These are phyloP conservation scores for Podaxis rugospora DNA, from an alignment of 768 basidiomycete genomes.

Conservation along the genomic window DNA sequence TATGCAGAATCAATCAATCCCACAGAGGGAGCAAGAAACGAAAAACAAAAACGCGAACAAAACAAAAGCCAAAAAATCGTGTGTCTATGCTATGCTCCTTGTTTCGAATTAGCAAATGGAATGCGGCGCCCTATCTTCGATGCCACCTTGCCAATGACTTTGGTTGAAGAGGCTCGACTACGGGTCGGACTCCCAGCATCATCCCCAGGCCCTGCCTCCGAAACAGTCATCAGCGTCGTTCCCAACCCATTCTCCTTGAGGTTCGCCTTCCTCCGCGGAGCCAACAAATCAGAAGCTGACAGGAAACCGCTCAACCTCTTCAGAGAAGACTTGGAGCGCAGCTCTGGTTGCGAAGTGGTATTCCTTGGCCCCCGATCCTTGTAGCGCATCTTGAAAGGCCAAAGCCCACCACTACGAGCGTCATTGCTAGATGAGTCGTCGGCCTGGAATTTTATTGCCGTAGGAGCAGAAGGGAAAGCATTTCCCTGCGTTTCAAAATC, in stretches of 20 bases:
- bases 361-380: not conserved
- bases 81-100: not conserved
- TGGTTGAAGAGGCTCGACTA: not conserved
- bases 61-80: not conserved
- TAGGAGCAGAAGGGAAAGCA: not conserved
- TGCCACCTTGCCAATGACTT: not conserved
- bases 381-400: not conserved
- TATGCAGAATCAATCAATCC: not conserved
- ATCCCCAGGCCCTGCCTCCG: not conserved
- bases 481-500: constrained; percentile 5
- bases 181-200: not conserved
- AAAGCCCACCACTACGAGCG: not conserved
- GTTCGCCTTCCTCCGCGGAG: constrained; percentile 1
- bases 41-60: not conserved
- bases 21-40: not conserved
- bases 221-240: not conserved
- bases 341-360: not conserved
- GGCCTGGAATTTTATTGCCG: not conserved
- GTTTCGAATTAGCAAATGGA: not conserved
- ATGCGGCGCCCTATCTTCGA: not conserved
- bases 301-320: constrained; percentile 3
- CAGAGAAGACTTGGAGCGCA: constrained; percentile 4
- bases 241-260: not conserved
- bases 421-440: not conserved
- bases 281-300: not conserved